Evolutionary conservation across 805 yeast species (phyloP).

Genomic region (Candida ficus): DNA sequence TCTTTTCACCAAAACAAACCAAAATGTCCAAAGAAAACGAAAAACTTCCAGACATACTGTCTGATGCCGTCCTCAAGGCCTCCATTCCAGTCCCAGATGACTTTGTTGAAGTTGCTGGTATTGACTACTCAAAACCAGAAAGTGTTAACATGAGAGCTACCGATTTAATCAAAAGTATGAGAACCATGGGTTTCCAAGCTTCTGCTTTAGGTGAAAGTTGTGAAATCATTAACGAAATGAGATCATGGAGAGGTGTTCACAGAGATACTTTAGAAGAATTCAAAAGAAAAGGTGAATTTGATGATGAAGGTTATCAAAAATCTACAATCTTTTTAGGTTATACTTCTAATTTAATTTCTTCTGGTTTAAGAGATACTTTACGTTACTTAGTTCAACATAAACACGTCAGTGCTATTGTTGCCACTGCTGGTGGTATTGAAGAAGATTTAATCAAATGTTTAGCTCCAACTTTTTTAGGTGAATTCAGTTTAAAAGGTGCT

Average conservation of each 20-base stretch:
- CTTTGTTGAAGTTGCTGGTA: constrained; percentile 76
- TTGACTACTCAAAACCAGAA: constrained; percentile 78
- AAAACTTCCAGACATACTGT: constrained; percentile 63
- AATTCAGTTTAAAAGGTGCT: constrained; percentile 76
- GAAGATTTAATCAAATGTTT: constrained; percentile 95
- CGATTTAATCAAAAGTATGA: constrained; percentile 79
- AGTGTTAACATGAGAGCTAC: constrained; percentile 76
- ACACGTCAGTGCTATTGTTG: constrained; percentile 90
- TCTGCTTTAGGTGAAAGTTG: constrained; percentile 82
- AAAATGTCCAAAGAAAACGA: constrained; percentile 33
- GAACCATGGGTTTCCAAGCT: constrained; percentile 96
- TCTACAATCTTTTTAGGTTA: constrained; percentile 93
- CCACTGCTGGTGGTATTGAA: constrained; percentile 98
- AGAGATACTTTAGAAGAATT: constrained; percentile 64
- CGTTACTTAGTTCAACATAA: constrained; percentile 88
- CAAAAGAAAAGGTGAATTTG: constrained; percentile 68
- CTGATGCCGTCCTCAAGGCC: constrained; percentile 84
- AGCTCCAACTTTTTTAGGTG: constrained; percentile 96
- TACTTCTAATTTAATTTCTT: constrained; percentile 92
- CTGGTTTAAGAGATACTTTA: constrained; percentile 89
- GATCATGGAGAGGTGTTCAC: constrained; percentile 86
- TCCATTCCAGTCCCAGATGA: constrained; percentile 83
- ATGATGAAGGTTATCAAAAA: constrained; percentile 71
- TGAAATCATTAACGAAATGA: constrained; percentile 89
- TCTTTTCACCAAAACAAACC: too few species aligned